Evolutionary conservation across 345 rosid genomes (phyloP).

Genomic region (Acer negundo): DNA sequence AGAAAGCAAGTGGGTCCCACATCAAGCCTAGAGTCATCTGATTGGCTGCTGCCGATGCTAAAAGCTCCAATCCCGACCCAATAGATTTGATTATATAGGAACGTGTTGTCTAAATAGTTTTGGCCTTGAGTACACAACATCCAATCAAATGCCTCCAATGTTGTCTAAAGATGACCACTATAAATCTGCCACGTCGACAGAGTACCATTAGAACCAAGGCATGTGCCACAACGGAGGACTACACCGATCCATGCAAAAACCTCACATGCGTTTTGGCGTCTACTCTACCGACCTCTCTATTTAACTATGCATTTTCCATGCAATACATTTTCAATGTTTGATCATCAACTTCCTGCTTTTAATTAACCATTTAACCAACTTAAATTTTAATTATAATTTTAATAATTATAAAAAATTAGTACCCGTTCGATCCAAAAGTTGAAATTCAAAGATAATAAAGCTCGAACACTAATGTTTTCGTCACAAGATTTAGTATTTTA

Average conservation of each 20-base stretch:
- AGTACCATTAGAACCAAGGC: not conserved
- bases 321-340: not conserved
- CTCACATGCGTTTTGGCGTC: slow-evolving; percentile 22
- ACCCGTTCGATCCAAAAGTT: too few species aligned
- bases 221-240: not conserved
- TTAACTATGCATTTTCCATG: not conserved
- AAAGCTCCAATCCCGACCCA: slow-evolving; percentile 2
- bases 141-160: not conserved
- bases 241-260: not conserved
- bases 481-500: too few species aligned
- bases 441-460: too few species aligned
- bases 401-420: too few species aligned
- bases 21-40: not conserved
- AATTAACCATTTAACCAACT: not conserved
- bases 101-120: not conserved
- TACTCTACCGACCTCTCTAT: not conserved
- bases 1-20: not conserved
- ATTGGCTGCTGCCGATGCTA: not conserved
- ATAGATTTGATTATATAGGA: not conserved
- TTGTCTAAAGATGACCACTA: not conserved
- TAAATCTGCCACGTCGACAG: not conserved
- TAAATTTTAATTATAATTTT: too few species aligned
- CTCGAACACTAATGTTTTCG: too few species aligned
- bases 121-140: not conserved
- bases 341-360: not conserved